phyloP scores from a whole-genome alignment of 805 yeast genomes.

The Kazachstania viticola region DNA sequence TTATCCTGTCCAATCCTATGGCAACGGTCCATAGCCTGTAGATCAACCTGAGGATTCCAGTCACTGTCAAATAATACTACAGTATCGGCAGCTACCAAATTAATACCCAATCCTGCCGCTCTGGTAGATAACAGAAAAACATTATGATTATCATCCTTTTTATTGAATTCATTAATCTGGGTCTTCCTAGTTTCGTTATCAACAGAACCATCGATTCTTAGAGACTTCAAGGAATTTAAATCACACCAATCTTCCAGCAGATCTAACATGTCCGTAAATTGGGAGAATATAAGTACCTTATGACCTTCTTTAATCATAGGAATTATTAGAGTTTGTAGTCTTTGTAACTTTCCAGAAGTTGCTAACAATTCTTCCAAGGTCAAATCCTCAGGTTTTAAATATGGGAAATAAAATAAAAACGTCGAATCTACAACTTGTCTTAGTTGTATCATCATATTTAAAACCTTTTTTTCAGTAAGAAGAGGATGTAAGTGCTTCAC shows the following conservation, averaged over 20 bases:
- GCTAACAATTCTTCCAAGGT: slow-evolving; percentile 33
- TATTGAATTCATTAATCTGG: slow-evolving; percentile 41
- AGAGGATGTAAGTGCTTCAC: slow-evolving; percentile 29
- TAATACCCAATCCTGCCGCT: slow-evolving; percentile 92
- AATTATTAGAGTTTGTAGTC: slow-evolving; percentile 52
- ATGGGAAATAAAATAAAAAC: slow-evolving; percentile 72
- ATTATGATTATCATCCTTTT: slow-evolving; percentile 24
- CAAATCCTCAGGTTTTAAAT: slow-evolving; percentile 34
- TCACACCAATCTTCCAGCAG: slow-evolving; percentile 65
- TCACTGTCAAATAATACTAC: slow-evolving; percentile 87
- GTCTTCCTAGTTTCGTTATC: slow-evolving; percentile 53
- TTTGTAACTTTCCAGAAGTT: slow-evolving; percentile 62
- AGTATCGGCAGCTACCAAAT: slow-evolving; percentile 76
- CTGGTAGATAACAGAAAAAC: slow-evolving; percentile 78
- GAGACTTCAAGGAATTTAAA: slow-evolving; percentile 32
- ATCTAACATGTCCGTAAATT: slow-evolving; percentile 77
- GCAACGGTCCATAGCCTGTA: slow-evolving; percentile 92
- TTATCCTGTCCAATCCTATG: slow-evolving; percentile 85
- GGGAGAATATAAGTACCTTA: slow-evolving; percentile 74
- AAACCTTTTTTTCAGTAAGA: slow-evolving; percentile 41
- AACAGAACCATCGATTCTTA: slow-evolving; percentile 71
- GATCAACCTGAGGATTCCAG: slow-evolving; percentile 95
- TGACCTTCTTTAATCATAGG: slow-evolving; percentile 40
- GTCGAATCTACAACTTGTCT: slow-evolving; percentile 82
- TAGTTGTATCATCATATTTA: slow-evolving; percentile 71